Evolutionary conservation across 2,329 filamentous ascomycete species (phyloP), one percentile per base, ranked within the genome.

Genomic region (Neofusicoccum kwambonambiense): DNA sequence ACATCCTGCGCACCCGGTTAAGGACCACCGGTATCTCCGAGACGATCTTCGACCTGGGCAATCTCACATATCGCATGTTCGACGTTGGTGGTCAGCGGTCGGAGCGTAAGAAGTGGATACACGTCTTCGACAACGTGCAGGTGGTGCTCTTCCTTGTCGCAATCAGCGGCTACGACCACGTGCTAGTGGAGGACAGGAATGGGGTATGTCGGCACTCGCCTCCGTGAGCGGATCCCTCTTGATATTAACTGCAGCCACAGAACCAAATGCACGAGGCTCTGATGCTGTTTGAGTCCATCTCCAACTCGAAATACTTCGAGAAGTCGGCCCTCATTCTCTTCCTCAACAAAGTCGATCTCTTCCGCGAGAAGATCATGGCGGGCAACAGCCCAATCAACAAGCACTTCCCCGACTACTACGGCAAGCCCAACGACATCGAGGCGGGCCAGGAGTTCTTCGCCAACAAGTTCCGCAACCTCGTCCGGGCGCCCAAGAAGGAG

Each of bases 101-200:
- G 34, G 93, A 97, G 79, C 90, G 93, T 68, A 96, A 96, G 85
- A 97, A 97, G 83, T 97, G 93, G 93, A 96, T 97, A 68, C 93
- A 97, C 77, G 95, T 93, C 75, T 97, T 97, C 75, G 93, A 97
- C 77, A 95, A 95, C 69, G 93, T 97, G 68, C 93, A 95, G 74
- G 93, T 92, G 70, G 84, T 98, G 62, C 83, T 98, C 45, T 98
- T 98, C 80, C 86, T 98, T 70, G 94, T 97, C 61, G 93, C 94
- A 54, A 93, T 98, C 71, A 97, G 93, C 69, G 94, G 94, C 66
- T 98, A 97, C 77, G 94, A 98, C 75, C 95, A 98, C 78, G 96
- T 93, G 73, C 82, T 98, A 56, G 92, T 97, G 3, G 94, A 98
- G 80, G 94, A 98, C 77, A 93, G 96, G 78, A 95, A 96, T 76